phyloP scores from a whole-genome alignment of 1,284 basidiomycete genomes.

The Inonotus obliquus region DNA sequence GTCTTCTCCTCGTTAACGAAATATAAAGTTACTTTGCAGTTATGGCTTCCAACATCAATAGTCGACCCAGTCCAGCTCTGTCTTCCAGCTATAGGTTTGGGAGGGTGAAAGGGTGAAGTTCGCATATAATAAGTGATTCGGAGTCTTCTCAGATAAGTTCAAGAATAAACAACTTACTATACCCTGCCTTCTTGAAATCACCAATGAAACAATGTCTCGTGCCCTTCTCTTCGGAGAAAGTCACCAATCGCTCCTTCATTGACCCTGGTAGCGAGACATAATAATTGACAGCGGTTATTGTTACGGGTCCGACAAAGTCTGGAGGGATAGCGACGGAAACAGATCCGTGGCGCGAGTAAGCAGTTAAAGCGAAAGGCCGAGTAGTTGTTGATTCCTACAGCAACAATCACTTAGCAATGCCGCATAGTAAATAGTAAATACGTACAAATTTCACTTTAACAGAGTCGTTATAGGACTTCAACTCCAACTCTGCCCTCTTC shows the following conservation, averaged over 20 bases:
- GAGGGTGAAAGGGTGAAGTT: neutral
- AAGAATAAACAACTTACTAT: neutral
- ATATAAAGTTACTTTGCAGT: slow-evolving; percentile 3
- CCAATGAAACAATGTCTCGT: slow-evolving; percentile 12
- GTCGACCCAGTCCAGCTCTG: slow-evolving; percentile 10
- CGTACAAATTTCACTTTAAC: neutral
- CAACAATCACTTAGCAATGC: too few species aligned
- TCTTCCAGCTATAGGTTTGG: neutral
- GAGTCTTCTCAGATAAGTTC: neutral
- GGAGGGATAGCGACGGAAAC: neutral
- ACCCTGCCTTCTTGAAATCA: neutral
- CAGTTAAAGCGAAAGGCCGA: neutral
- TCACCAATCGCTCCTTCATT: slow-evolving; percentile 4
- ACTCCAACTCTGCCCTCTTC: neutral
- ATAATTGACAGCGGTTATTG: neutral
- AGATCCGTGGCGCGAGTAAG: neutral
- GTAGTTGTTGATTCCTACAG: neutral
- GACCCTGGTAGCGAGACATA: slow-evolving; percentile 4
- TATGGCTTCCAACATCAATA: slow-evolving; percentile 4
- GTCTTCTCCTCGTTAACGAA: slow-evolving; percentile 5
- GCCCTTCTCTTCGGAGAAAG: slow-evolving; percentile 11
- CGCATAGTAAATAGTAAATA: neutral
- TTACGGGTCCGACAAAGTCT: slow-evolving; percentile 3
- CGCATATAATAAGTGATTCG: neutral
- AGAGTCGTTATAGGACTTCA: neutral